A percentile compares a stretch with the other conserved stretches of the same genome.
Conservation (phyloP, 306 rosid genomes). For the Malus sieversii region DNA sequence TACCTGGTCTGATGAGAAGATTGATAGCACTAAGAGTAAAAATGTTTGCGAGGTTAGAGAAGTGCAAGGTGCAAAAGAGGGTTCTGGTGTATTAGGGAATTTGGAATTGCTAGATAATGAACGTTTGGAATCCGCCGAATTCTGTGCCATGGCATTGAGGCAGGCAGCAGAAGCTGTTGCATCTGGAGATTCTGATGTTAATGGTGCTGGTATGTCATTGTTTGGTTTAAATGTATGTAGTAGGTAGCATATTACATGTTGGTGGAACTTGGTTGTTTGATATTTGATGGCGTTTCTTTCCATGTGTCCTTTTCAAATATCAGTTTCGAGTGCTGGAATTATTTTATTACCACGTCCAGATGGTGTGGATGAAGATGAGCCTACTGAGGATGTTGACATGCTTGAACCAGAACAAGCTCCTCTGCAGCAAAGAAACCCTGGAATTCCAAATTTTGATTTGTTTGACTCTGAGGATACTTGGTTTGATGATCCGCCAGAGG, state of each 20-base stretch:
- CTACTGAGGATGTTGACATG: constrained; percentile 24
- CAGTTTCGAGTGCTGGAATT: constrained; percentile 80
- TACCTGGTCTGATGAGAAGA: constrained; percentile 53
- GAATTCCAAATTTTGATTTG: constrained; percentile 36
- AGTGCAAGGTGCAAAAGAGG: constrained; percentile 12
- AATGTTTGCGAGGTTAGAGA: constrained; percentile 21
- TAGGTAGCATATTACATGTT: background rate
- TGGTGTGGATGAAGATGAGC: constrained; percentile 23
- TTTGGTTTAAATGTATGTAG: constrained; percentile 14
- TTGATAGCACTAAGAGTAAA: background rate
- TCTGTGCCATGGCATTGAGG: constrained; percentile 68
- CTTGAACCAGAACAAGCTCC: constrained; percentile 44
- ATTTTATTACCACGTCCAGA: constrained; percentile 49
- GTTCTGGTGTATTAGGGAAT: constrained; percentile 5
- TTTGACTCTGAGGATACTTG: constrained; percentile 69
- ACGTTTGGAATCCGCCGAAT: constrained; percentile 64
- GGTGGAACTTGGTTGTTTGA: constrained; percentile 9
- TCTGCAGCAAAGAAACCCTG: constrained; percentile 61
- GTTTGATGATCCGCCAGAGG: constrained; percentile 84
- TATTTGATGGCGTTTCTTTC: background rate
- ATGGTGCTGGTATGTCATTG: constrained; percentile 57
- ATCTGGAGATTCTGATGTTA: constrained; percentile 42
- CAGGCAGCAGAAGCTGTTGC: constrained; percentile 71
- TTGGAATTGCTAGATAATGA: constrained; percentile 23
- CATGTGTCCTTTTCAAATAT: constrained; percentile 15